Evolutionary conservation across 768 basidiomycete genomes (phyloP), one percentile per base, ranked within the genome.

Genomic region (Suillus tomentosus): DNA sequence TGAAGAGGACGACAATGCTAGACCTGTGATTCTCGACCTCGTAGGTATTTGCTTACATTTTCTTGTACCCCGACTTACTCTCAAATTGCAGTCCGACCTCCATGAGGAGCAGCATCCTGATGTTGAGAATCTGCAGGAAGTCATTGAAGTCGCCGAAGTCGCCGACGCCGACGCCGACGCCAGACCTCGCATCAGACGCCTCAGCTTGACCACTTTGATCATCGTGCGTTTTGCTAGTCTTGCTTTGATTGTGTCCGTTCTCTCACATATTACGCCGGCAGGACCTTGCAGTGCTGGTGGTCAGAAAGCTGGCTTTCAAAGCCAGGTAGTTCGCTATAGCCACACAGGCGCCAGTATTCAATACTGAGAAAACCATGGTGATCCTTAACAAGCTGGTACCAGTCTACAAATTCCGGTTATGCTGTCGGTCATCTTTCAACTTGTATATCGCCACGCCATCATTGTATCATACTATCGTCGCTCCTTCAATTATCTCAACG

Each of bases 231-330:
- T 37, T 39, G 13, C 10, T 22, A 34, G 15, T 31, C 56, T 60
- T 50, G 3, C 54, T 42, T 17, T 22, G 9, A 5, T 50, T 19
- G 4, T 5, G 11, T 37, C 4, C 27, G 1, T n/a, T 45, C n/a
- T 17, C 47, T 67, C 34, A 74, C 53, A 22, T 37, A 11, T 58
- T 39, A 17, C 64, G 27, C 15, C 9, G 31, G 57, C 48, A 76
- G 73, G 73, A 73, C 9, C 71, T 76, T 11, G 74, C 73, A 3
- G 45, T 68, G 43, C 34, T 67, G 8, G 40, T 67, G 15, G 24
- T 15, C 8, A 71, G 65, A 53, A 68, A 39, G 9, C 3, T 55
- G 24, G 47, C 61, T 50, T 24, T 39, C 9, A 9, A 61, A 60
- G 24, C 57, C 24, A 42, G 11, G 10, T 58, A 58, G 57, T 24